Evolutionary conservation across 2,329 filamentous ascomycete species (phyloP), one percentile per base, ranked within the genome.

Genomic region (Botrytis sinoallii): DNA sequence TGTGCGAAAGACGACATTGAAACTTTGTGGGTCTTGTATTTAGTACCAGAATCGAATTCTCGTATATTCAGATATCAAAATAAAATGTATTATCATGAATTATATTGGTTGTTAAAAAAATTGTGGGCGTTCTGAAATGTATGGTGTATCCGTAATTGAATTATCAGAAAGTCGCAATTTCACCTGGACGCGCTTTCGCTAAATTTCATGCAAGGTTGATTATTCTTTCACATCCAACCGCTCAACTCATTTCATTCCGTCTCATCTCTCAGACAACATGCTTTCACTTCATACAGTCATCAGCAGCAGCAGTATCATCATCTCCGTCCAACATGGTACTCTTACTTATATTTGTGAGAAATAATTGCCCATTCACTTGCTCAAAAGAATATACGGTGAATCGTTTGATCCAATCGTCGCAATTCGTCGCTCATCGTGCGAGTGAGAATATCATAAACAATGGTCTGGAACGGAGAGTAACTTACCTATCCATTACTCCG

Each of bases 151-250:
- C 61, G n/a, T 64, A 44, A 44, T 29, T 68, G 65, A 55, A 6
- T 66, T 66, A 72, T 72, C 35, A 46, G 32, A 65, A 72, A 72
- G 70, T 72, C 70, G 70, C 70, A 60, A 71, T 59, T 52, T 64
- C 57, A 44, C 55, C 63, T 32, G 40, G 40, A 70, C 55, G 68
- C 68, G 67, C 29, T 40, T 59, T 71, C 69, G 69, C 69, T 71
- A 71, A 71, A 71, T 52, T 71, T 71, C 69, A 71, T 52, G 32
- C 68, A 61, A 71, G 57, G 42, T 64, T 70, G n/a, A 59, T 59
- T 61, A 16, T n/a, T 40, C 68, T 16, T 44, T 70, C 42, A 35
- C 38, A 20, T 44, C 57, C 67, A 46, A 44, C n/a, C n/a, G 38
- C 55, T 70, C 42, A 52, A 38, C 42, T 52, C 57, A 29, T 18